phyloP scores from a whole-genome alignment of 371 early-diverging fungal genomes.

The Mortierella sp. region DNA sequence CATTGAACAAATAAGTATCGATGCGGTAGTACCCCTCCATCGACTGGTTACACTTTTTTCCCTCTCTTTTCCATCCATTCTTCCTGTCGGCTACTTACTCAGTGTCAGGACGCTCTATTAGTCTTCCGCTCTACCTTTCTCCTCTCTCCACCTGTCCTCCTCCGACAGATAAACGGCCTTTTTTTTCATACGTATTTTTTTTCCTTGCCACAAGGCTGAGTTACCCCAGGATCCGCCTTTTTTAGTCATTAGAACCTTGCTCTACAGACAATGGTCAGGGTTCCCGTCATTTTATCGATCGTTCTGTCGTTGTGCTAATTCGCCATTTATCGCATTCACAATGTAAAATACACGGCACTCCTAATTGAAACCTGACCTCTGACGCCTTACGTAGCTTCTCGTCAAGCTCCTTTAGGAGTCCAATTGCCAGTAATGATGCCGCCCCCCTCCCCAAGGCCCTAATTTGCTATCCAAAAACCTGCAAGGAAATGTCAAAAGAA shows the following conservation, averaged over 20 bases:
- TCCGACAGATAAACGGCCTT: not conserved
- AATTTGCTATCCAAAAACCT: not conserved
- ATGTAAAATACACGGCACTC: not conserved
- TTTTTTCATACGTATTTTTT: not conserved
- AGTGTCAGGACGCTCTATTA: not conserved
- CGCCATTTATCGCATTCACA: not conserved
- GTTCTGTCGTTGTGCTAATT: too few species aligned
- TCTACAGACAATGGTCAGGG: not conserved
- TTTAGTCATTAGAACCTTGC: not conserved
- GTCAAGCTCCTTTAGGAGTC: not conserved
- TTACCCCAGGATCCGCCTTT: conserved; percentile 7
- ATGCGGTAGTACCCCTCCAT: not conserved
- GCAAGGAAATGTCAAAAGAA: not conserved
- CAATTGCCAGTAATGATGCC: not conserved
- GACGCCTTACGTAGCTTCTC: too few species aligned
- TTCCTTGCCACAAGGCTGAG: too few species aligned
- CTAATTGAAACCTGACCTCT: not conserved
- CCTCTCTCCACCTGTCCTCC: not conserved
- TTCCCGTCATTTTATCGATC: not conserved
- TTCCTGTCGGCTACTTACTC: not conserved
- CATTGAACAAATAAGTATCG: not conserved
- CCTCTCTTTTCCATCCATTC: not conserved
- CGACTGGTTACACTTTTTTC: not conserved
- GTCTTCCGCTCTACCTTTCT: not conserved
- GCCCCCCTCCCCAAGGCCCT: not conserved